phyloP scores from a whole-genome alignment of 31 red algal species.

The Asparagopsis taxiformis region DNA sequence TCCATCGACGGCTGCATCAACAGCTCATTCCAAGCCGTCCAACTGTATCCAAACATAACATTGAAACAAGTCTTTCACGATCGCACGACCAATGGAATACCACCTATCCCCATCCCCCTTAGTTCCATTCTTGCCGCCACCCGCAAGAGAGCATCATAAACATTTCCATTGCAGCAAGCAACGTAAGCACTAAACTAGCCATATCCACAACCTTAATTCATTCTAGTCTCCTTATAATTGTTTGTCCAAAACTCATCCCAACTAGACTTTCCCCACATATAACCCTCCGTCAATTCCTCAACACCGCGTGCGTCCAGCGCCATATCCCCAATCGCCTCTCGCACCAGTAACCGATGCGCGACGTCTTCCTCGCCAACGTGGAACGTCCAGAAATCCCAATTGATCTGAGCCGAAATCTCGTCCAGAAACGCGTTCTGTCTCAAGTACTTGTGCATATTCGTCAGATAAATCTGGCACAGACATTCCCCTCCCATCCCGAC shows the following conservation, averaged over 20 bases:
- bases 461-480: slow-evolving; percentile 9
- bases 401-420: neutral
- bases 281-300: neutral
- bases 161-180: no score
- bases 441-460: slow-evolving; percentile 10
- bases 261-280: neutral
- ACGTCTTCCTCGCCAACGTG: slow-evolving; percentile 15
- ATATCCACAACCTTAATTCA: no score
- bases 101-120: no score
- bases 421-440: neutral
- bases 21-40: no score
- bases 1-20: no score
- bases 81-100: no score
- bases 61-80: no score
- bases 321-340: slow-evolving; percentile 1
- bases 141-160: no score
- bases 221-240: slow-evolving; percentile 1
- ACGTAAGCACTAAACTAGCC: no score
- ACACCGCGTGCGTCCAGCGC: neutral
- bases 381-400: slow-evolving; percentile 8
- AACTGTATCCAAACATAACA: no score
- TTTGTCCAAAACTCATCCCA: slow-evolving; percentile 1
- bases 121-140: no score
- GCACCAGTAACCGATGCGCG: neutral
- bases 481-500: slow-evolving; percentile 13